phyloP scores from a whole-genome alignment of 1,284 basidiomycete species.

The Moniliella sp. region DNA sequence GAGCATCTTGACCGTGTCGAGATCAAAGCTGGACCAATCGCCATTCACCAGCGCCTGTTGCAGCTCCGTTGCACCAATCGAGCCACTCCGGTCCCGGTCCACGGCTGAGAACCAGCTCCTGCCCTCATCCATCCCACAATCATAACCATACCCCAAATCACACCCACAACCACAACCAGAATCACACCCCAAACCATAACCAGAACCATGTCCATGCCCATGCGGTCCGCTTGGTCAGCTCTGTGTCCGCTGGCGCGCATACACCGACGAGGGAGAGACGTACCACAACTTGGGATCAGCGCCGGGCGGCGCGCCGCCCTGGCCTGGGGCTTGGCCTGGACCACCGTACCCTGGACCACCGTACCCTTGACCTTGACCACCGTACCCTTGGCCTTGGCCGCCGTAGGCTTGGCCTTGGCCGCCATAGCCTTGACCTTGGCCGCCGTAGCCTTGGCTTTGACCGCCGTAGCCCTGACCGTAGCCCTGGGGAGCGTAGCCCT shows the following conservation, averaged over 20 bases:
- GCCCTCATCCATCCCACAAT: slow-evolving; percentile 18
- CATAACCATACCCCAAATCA: too few species aligned
- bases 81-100: slow-evolving; percentile 16
- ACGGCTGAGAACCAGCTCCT: slow-evolving; percentile 24
- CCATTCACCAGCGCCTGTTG: slow-evolving; percentile 22
- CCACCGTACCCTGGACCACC: slow-evolving; percentile 1
- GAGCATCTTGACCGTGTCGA: slow-evolving; percentile 23
- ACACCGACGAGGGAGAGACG: not conserved
- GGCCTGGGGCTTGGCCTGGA: slow-evolving; percentile 4
- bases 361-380: slow-evolving; percentile 5
- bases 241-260: slow-evolving; percentile 10
- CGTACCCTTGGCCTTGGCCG: slow-evolving; percentile 6
- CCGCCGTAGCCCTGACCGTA: too few species aligned
- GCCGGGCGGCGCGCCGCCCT: slow-evolving; percentile 7
- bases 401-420: slow-evolving; percentile 6
- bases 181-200: too few species aligned
- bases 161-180: too few species aligned
- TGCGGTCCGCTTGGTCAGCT: too few species aligned
- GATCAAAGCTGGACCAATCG: slow-evolving; percentile 16
- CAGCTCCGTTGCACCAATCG: slow-evolving; percentile 16
- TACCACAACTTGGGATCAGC: slow-evolving; percentile 1
- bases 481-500: slow-evolving; percentile 4
- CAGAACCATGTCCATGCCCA: too few species aligned
- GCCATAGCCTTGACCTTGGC: slow-evolving; percentile 2
- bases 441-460: too few species aligned